Conservation (phyloP, 164 flowering plant genomes). For the Kingdonia uniflora region DNA sequence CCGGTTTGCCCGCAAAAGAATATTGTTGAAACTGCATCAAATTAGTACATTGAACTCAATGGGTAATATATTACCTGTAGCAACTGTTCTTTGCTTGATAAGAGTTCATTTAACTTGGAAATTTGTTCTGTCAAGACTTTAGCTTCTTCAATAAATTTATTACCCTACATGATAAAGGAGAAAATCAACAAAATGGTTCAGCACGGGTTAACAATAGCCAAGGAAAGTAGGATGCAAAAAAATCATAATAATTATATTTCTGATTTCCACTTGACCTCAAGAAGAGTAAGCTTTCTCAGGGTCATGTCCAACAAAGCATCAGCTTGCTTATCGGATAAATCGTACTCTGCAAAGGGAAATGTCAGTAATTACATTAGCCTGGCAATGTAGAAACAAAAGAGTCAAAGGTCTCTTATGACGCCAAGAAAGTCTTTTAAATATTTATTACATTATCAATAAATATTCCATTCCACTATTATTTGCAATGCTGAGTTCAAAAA, state of each 20-base stretch:
- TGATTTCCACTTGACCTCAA: constrained; percentile 48
- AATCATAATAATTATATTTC: neutral
- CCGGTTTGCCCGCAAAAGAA: neutral
- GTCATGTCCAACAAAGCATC: constrained; percentile 86
- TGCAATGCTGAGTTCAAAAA: too few species aligned
- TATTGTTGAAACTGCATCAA: neutral
- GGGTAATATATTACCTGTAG: constrained; percentile 43
- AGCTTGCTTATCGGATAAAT: constrained; percentile 85
- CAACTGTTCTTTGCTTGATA: constrained; percentile 67
- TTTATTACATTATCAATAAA: too few species aligned
- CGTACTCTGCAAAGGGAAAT: constrained; percentile 38
- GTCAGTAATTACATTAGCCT: neutral
- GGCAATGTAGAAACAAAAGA: neutral
- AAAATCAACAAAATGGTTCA: neutral
- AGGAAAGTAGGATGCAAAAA: neutral
- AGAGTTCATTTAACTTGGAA: constrained; percentile 53
- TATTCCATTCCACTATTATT: too few species aligned
- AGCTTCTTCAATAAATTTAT: constrained; percentile 66
- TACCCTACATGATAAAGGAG: constrained; percentile 38
- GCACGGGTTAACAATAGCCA: neutral
- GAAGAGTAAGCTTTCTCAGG: constrained; percentile 64
- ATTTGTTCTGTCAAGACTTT: constrained; percentile 62
- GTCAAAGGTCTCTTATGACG: too few species aligned
- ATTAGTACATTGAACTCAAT: neutral
- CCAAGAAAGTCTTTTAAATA: too few species aligned